Evolutionary conservation across 1,139 yeast species (phyloP), one percentile per base, ranked within the genome.

Genomic region (Scheffersomyces insectosa): DNA sequence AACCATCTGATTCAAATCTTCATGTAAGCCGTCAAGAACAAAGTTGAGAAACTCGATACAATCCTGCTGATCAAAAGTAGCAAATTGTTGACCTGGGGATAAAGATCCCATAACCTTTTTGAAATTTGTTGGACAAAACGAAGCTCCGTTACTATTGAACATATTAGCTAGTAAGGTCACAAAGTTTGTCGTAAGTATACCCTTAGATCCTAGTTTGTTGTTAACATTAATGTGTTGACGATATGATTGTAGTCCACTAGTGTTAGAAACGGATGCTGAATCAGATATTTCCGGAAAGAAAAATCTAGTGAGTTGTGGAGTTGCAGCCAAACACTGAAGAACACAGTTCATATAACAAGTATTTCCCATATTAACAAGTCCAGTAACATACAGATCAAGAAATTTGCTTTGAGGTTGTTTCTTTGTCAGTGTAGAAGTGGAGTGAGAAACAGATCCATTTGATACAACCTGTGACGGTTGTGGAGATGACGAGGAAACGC

Each of bases 321-420:
- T 73, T 9, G 69, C 79, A 5, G 66, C 77, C 31, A 93, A 67
- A 59, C 98, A 91, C 63, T 93, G 99, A 13, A 93, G 65, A 44
- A 93, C 79, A 56, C 97, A 88, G 63, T 93, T 93, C 84, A 93
- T 85, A 62, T 93, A 93, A 63, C 99, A 93, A 0, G 97, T 87
- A 57, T 90, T 93, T 1, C 98, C 97, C 50, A 88, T 73, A 58
- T 93, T 93, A 40, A 77, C 77, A 30, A 93, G 70, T 0, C 97
- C 96, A 0, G 79, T 74, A 3, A 71, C 54, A 46, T 67, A 70
- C 41, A 63, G 66, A 37, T 66, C 66, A 10, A 70, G 56, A 42
- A 68, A 63, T 28, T 55, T 58, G 2, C 50, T 43, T 3, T 65
- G 57, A 42, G 48, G 11, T n/a, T 25, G 15, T 20, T 20, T 20